Evolutionary conservation across 2,329 filamentous ascomycete genomes (phyloP).

Genomic region (Ophiostoma tasmaniense): DNA sequence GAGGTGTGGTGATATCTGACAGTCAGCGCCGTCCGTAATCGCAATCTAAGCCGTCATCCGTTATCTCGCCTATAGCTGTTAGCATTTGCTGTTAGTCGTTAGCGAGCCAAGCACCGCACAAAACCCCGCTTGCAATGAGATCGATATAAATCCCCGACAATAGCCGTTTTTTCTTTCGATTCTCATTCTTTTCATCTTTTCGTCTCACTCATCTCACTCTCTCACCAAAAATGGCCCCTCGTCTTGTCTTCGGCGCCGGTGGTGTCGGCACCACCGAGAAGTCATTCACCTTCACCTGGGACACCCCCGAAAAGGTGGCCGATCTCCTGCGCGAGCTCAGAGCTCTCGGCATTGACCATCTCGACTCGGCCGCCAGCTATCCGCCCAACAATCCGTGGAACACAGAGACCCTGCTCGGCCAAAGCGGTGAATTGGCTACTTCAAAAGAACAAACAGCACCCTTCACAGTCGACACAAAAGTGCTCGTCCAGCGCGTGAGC

Average conservation of each 20-base stretch:
- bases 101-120: neutral
- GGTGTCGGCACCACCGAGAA: conserved; percentile 20
- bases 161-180: neutral
- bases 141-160: neutral
- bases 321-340: conserved; percentile 18
- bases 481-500: neutral
- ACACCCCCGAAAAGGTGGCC: conserved; percentile 21
- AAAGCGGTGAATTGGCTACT: conserved; percentile 9
- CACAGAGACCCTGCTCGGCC: conserved; percentile 20
- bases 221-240: neutral
- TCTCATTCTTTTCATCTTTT: neutral
- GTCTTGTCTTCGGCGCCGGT: conserved; percentile 22
- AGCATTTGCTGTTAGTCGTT: neutral
- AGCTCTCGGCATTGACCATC: conserved; percentile 18
- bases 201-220: neutral
- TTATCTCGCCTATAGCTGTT: neutral
- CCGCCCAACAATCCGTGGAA: conserved; percentile 21
- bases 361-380: conserved; percentile 23
- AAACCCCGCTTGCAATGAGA: neutral
- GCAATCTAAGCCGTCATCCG: neutral
- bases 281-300: conserved; percentile 20
- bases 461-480: conserved; percentile 21
- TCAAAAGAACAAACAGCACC: neutral
- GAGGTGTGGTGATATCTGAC: neutral
- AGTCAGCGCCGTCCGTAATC: neutral